Evolutionary conservation across 2,329 filamentous ascomycete species (phyloP).

Genomic region (Pseudogymnoascus sp.): DNA sequence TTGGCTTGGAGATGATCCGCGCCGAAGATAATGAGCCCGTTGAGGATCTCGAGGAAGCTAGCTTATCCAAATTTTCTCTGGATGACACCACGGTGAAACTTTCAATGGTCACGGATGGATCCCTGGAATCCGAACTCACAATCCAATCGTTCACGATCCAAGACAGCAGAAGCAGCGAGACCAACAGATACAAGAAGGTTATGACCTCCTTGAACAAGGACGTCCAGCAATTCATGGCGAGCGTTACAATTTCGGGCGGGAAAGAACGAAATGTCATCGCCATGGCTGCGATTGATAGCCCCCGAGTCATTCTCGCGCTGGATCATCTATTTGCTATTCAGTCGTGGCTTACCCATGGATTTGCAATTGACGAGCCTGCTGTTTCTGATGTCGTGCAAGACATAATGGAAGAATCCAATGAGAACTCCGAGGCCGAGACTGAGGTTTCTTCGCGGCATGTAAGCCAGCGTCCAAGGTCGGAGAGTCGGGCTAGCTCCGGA

Average conservation of each 20-base stretch:
- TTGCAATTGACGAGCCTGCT: constrained; percentile 56
- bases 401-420: constrained; percentile 49
- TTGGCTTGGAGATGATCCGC: constrained; percentile 81
- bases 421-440: constrained; percentile 55
- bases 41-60: constrained; percentile 69
- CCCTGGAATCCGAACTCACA: constrained; percentile 84
- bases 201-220: constrained; percentile 96
- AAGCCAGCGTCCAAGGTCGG: background rate
- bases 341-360: constrained; percentile 67
- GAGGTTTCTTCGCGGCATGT: constrained; percentile 25
- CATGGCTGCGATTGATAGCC: constrained; percentile 90
- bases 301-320: constrained; percentile 86
- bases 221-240: constrained; percentile 97
- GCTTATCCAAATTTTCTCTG: constrained; percentile 87
- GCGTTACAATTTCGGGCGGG: constrained; percentile 83
- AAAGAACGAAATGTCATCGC: constrained; percentile 76
- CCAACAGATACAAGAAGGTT: constrained; percentile 95
- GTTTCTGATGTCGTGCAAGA: constrained; percentile 41
- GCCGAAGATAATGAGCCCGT: constrained; percentile 71
- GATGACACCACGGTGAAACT: constrained; percentile 90
- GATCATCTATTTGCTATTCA: constrained; percentile 93
- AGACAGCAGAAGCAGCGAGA: constrained; percentile 81
- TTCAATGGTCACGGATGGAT: constrained; percentile 85
- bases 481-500: background rate
- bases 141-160: constrained; percentile 93